Evolutionary conservation across 2,329 filamentous ascomycete genomes (phyloP), one percentile per base, ranked within the genome.

Genomic region (Alternaria sp.): DNA sequence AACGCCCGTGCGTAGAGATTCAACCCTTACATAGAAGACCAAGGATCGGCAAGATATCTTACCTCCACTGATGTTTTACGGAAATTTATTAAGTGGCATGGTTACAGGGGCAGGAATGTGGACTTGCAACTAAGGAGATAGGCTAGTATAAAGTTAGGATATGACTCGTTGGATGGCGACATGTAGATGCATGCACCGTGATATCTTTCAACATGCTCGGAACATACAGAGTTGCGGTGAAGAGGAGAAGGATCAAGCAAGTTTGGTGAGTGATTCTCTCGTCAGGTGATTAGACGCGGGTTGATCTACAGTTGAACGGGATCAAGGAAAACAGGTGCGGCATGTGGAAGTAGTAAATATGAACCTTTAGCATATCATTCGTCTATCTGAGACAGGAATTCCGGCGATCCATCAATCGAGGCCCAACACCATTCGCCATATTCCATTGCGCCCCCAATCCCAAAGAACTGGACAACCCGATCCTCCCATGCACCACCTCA

Each of bases 401-500:
- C 46, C 32, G 32, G 36, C 5, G 32, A 22, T 18, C 32, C 32
- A 38, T 32, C 32, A 50, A 38, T 32, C 14, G 14, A 36, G 46
- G 46, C 32, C 32, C 30, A 50, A 50, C 32, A 50, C 46, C 46
- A 50, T 50, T 50, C 46, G 32, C 46, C 32, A 27, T 50, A 6
- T 36, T 14, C 46, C 18, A 22, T 49, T 49, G 16, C 46, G 46
- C 41, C 30, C 22, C 18, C 32, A 38, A 55, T 38, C 32, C 53
- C 53, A 55, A 32, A 7, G 32, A 49, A 28, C n/a, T 38, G 53
- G 53, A 25, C 36, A 38, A 55, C 53, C 53, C 53, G 53, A 49
- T 49, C 32, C 11, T 38, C 9, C n/a, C 50, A 32, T 27, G 43
- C 9, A 18, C 14, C 22, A 30, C 18, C 22, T n/a, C 32, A 36